Evolutionary conservation across 345 rosid species (phyloP).

Genomic region (Linum tenue): DNA sequence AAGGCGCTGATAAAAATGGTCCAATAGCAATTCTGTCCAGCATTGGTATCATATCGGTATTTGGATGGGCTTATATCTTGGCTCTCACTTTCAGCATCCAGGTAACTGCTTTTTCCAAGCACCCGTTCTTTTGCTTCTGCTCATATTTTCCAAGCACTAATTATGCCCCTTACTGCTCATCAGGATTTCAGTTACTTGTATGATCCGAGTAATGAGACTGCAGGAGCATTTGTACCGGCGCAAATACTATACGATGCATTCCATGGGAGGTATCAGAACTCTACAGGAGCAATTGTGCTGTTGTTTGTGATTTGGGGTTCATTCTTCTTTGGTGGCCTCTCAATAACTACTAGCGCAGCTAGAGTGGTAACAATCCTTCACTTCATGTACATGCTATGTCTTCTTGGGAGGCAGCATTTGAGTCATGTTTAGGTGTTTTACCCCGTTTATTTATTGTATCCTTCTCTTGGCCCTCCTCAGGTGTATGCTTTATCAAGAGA

Average conservation of each 20-base stretch:
- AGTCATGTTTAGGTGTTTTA: background rate
- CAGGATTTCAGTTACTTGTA: constrained; percentile 44
- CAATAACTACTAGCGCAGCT: constrained; percentile 54
- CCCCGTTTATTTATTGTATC: background rate
- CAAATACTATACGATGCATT: constrained; percentile 60
- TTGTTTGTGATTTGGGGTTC: constrained; percentile 54
- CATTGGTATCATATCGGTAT: constrained; percentile 45
- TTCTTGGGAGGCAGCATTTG: background rate
- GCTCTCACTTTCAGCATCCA: constrained; percentile 56
- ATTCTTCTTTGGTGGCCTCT: constrained; percentile 61
- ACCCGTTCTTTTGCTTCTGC: background rate
- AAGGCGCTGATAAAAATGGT: constrained; percentile 51
- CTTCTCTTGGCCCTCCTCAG: constrained; percentile 10
- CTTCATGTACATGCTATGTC: background rate
- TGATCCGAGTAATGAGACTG: constrained; percentile 47
- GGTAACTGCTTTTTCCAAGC: constrained; percentile 14
- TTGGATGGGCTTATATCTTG: constrained; percentile 57
- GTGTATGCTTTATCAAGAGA: constrained; percentile 56
- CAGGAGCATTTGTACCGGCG: constrained; percentile 48
- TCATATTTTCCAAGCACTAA: background rate
- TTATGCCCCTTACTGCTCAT: background rate
- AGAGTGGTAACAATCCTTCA: constrained; percentile 34
- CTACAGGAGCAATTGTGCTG: constrained; percentile 46
- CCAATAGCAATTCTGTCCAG: constrained; percentile 54
- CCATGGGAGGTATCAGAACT: constrained; percentile 47